Evolutionary conservation across 352 stramenopile species (phyloP).

Genomic region (Pilasporangium apinafurcum): DNA sequence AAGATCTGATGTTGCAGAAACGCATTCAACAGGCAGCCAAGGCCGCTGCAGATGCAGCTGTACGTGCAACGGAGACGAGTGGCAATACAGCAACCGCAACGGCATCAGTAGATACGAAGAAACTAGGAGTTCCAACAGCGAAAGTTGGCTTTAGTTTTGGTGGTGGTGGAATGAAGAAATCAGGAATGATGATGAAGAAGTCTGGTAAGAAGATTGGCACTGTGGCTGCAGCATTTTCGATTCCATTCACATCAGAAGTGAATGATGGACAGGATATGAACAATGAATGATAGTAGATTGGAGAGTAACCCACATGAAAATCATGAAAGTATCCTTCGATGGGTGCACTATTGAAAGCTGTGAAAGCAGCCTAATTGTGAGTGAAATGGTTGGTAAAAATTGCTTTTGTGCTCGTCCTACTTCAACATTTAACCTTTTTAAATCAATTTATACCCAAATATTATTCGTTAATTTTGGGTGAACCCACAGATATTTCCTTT

Average conservation of each 20-base stretch:
- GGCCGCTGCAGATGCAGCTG: constrained; percentile 2
- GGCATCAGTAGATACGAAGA: not conserved
- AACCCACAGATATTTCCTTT: no score
- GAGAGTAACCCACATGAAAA: no score
- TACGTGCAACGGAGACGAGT: not conserved
- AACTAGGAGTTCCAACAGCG: not conserved
- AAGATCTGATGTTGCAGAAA: constrained; percentile 25
- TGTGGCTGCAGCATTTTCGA: constrained; percentile 3
- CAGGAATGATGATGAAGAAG: constrained; percentile 4
- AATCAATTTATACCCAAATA: no score
- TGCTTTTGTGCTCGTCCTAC: no score
- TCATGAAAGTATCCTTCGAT: no score
- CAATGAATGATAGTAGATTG: no score
- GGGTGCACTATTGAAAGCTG: no score
- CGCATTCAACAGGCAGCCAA: constrained; percentile 21
- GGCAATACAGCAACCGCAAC: not conserved
- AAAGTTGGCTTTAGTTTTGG: constrained; percentile 30
- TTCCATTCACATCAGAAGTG: not conserved
- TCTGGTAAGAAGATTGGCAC: not conserved
- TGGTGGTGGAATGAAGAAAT: constrained; percentile 22
- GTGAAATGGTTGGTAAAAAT: no score
- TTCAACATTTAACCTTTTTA: no score
- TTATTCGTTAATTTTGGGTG: no score
- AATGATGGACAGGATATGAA: not conserved
- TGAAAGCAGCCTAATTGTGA: no score